Evolutionary conservation across 305 asterid species (phyloP).

Genomic region (Solanum hybrid): DNA sequence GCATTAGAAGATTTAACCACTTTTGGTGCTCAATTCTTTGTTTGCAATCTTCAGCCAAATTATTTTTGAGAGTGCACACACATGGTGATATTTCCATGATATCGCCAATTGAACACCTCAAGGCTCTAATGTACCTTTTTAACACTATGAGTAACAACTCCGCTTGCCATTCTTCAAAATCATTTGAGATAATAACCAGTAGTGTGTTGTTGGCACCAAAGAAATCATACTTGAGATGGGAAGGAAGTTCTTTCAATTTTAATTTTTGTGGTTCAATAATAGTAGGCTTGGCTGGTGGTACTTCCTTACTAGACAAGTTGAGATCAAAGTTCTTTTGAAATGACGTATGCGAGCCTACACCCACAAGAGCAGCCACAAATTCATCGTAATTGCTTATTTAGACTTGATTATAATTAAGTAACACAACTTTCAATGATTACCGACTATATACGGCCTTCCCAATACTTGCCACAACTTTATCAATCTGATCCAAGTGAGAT

Average conservation of each 20-base stretch:
- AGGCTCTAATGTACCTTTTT: background rate
- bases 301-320: background rate
- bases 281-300: background rate
- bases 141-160: background rate
- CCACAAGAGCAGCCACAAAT: background rate
- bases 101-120: background rate
- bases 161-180: background rate
- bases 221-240: background rate
- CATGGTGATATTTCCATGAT: background rate
- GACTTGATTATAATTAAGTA: background rate
- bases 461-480: background rate
- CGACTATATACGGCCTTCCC: background rate
- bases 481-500: background rate
- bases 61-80: background rate
- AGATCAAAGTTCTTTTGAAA: too few relatives aligned
- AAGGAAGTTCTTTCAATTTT: background rate
- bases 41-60: background rate
- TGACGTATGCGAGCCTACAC: background rate
- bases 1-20: too few relatives aligned
- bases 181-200: too few relatives aligned
- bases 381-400: background rate
- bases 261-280: too few relatives aligned
- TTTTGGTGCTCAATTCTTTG: too few relatives aligned
- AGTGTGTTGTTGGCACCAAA: too few relatives aligned
- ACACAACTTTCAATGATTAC: background rate